These are phyloP conservation scores for Westerdykella sp. DNA, from an alignment of 2,329 filamentous ascomycete species.

Conservation along the genomic window DNA sequence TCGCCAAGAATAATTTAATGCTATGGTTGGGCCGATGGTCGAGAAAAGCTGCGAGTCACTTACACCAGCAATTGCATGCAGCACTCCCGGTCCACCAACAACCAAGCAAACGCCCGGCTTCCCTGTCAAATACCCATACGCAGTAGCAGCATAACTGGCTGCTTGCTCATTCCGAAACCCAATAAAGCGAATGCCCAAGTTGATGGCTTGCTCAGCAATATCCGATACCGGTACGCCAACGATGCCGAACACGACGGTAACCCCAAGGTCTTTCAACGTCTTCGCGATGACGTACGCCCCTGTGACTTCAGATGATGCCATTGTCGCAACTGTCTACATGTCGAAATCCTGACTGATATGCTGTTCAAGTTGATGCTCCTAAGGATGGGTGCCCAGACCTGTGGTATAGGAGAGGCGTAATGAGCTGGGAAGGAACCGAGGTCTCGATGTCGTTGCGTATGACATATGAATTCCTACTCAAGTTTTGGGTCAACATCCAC, in stretches of 20 bases:
- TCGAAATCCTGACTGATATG: no score
- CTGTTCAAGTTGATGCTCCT: no score
- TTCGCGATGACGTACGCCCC: constrained; percentile 36
- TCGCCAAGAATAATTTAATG: no score
- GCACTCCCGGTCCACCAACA: constrained; percentile 53
- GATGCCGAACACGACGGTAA: constrained; percentile 48
- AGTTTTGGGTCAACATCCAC: no score
- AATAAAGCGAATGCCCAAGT: constrained; percentile 52
- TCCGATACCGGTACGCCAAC: constrained; percentile 52
- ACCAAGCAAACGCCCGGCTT: constrained; percentile 51
- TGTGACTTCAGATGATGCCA: constrained; percentile 8
- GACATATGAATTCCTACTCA: not conserved
- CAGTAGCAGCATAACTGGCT: constrained; percentile 52
- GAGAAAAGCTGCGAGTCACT: constrained; percentile 9
- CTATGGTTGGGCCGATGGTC: not conserved
- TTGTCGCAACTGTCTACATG: not conserved
- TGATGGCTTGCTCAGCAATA: constrained; percentile 52
- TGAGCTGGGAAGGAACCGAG: not conserved
- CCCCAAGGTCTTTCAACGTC: constrained; percentile 43
- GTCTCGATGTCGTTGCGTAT: not conserved
- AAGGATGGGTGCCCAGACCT: no score
- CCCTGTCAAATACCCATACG: constrained; percentile 53
- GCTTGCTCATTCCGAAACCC: constrained; percentile 55
- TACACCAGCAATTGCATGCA: constrained; percentile 53
- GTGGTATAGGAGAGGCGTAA: not conserved